Evolutionary conservation across 2,329 filamentous ascomycete species (phyloP).

Genomic region (Nakataea oryzae): DNA sequence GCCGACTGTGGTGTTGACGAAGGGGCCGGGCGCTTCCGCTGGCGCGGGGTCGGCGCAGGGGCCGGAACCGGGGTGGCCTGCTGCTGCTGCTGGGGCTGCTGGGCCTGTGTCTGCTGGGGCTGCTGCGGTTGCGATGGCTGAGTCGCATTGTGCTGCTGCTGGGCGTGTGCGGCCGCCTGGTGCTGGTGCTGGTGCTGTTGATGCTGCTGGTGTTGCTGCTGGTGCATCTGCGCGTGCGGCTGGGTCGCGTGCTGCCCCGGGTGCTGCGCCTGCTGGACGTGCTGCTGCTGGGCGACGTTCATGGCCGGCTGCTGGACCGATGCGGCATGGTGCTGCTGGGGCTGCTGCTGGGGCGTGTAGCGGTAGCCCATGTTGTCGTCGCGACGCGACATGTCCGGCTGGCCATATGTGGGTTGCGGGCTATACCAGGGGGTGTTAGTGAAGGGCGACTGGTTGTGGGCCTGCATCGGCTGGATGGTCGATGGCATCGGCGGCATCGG

Average conservation of each 20-base stretch:
- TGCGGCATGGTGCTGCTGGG: conserved; percentile 19
- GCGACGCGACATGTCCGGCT: conserved; percentile 30
- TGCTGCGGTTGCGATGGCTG: conserved; percentile 17
- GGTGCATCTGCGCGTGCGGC: conserved; percentile 11
- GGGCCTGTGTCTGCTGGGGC: conserved; percentile 25
- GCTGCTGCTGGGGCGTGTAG: conserved; percentile 16
- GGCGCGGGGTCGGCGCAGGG: conserved; percentile 17
- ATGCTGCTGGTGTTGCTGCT: conserved; percentile 21
- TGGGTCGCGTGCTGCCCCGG: conserved; percentile 18
- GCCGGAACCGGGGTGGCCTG: conserved; percentile 16
- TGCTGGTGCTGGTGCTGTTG: conserved; percentile 24
- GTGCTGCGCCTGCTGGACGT: conserved; percentile 24
- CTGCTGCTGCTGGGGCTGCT: conserved; percentile 18
- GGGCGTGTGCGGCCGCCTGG: conserved; percentile 15
- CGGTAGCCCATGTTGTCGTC: conserved; percentile 17
- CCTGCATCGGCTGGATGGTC: conserved; percentile 13
- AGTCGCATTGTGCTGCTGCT: conserved; percentile 15
- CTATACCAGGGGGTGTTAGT: conserved; percentile 30
- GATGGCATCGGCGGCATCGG: conserved; percentile 15
- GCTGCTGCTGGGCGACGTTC: conserved; percentile 23
- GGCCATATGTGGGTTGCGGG: conserved; percentile 28
- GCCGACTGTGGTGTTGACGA: conserved; percentile 17
- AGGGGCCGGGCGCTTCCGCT: conserved; percentile 27
- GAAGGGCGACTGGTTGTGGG: conserved; percentile 15
- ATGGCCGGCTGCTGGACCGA: conserved; percentile 22